Percentiles rank a stretch among this genome's conserved stretches.
phyloP scores from a whole-genome alignment of 2,329 filamentous ascomycete species.

The Tolypocladium guangdongense region DNA sequence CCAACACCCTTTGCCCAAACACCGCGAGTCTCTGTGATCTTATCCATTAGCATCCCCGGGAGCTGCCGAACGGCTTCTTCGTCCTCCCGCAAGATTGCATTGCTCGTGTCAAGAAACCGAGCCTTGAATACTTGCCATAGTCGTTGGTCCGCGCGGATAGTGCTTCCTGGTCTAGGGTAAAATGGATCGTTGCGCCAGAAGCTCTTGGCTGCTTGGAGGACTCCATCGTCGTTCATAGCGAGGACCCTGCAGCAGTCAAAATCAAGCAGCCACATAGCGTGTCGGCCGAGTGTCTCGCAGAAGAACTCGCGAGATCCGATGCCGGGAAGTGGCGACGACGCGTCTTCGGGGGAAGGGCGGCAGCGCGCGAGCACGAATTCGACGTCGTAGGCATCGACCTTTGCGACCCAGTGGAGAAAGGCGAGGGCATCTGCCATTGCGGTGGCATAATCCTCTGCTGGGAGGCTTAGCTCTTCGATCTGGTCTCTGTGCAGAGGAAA shows the following conservation, averaged over 20 bases:
- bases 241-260: slow-evolving; percentile 29
- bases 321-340: background rate
- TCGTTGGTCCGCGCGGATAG: background rate
- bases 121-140: background rate
- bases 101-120: too few species aligned
- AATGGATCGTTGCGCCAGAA: slow-evolving; percentile 42
- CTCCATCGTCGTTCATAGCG: slow-evolving; percentile 25
- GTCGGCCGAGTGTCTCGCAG: slow-evolving; percentile 14
- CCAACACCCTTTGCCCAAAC: too few species aligned
- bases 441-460: slow-evolving; percentile 22
- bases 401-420: slow-evolving; percentile 35
- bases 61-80: too few species aligned
- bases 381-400: slow-evolving; percentile 40
- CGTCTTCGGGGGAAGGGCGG: slow-evolving; percentile 1
- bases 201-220: slow-evolving; percentile 27
- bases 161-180: slow-evolving; percentile 28
- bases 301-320: background rate
- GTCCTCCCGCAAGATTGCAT: too few species aligned
- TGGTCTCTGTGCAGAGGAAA: slow-evolving; percentile 38
- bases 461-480: slow-evolving; percentile 30
- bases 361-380: slow-evolving; percentile 39
- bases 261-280: slow-evolving; percentile 34
- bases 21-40: too few species aligned
- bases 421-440: slow-evolving; percentile 40
- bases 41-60: too few species aligned